Percentiles rank a stretch among this genome's conserved stretches.
Conservation (phyloP, 2,329 filamentous ascomycete genomes). For the Chaetothyriales sp. region DNA sequence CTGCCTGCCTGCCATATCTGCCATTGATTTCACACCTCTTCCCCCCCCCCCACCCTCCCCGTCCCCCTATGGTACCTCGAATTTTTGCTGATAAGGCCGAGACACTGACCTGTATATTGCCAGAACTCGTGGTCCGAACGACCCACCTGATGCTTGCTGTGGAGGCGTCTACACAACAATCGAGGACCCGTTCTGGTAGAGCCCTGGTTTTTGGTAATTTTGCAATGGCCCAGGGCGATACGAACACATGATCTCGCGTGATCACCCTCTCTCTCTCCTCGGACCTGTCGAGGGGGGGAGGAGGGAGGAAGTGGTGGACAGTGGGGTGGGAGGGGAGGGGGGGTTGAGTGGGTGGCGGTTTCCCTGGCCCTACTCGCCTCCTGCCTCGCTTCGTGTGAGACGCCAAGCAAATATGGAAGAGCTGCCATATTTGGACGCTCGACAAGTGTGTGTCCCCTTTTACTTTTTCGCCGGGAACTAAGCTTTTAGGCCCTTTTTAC, state of each 20-base stretch:
- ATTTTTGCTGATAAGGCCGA: too few species aligned
- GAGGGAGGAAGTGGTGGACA: too few species aligned
- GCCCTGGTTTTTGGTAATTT: constrained; percentile 37
- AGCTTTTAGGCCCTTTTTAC: background rate
- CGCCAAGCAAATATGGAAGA: background rate
- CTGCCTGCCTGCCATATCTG: too few species aligned
- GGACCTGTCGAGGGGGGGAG: too few species aligned
- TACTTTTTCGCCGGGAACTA: too few species aligned
- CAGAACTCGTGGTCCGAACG: constrained; percentile 53
- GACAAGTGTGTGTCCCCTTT: too few species aligned
- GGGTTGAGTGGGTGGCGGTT: too few species aligned
- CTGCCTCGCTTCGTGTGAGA: background rate
- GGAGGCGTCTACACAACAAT: constrained; percentile 49
- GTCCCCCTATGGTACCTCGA: too few species aligned
- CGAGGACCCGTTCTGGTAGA: constrained; percentile 46
- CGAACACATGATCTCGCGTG: background rate
- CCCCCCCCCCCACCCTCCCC: too few species aligned
- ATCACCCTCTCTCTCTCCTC: too few species aligned
- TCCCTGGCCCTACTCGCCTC: background rate
- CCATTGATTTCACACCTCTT: background rate
- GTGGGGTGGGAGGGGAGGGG: too few species aligned
- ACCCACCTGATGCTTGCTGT: constrained; percentile 48
- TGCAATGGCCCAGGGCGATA: constrained; percentile 3
- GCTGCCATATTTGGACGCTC: too few species aligned
- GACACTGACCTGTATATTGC: constrained; percentile 1